These are phyloP conservation scores for Camelina sativa DNA, from an alignment of 345 rosid genomes.

Conservation along the genomic window DNA sequence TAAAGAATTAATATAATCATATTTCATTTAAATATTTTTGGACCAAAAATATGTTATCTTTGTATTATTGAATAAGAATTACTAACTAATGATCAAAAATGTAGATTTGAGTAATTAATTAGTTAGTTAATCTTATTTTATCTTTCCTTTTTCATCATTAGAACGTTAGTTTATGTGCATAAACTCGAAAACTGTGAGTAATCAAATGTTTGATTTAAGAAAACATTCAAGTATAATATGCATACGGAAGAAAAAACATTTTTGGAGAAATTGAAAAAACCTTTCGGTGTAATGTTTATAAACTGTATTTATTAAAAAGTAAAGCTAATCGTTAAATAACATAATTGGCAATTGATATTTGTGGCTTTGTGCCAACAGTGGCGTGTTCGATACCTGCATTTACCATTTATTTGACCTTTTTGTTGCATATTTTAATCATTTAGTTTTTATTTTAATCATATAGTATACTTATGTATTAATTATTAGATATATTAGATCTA, in stretches of 20 bases:
- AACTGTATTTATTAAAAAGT: background rate
- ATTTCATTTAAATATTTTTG: too few species aligned
- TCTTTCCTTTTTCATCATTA: background rate
- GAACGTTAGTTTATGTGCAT: conserved; percentile 31
- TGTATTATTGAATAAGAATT: background rate
- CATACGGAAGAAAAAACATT: too few species aligned
- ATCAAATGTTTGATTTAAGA: conserved; percentile 30
- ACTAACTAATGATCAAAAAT: background rate
- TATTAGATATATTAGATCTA: too few species aligned
- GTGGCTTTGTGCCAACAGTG: background rate
- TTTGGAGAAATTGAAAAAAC: conserved; percentile 7
- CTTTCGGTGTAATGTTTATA: conserved; percentile 17
- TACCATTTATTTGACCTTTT: too few species aligned
- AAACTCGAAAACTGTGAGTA: conserved; percentile 35
- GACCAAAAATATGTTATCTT: too few species aligned
- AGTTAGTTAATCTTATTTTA: background rate
- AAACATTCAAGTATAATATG: too few species aligned
- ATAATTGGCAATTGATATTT: conserved; percentile 16
- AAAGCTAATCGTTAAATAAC: conserved; percentile 2
- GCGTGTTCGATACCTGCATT: too few species aligned
- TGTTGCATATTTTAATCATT: too few species aligned
- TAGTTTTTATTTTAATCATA: too few species aligned
- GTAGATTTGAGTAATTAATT: background rate
- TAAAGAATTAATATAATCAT: too few species aligned
- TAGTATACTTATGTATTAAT: too few species aligned